A percentile compares a stretch with the other conserved stretches of the same genome.
phyloP scores from a whole-genome alignment of 2,329 filamentous ascomycete genomes.

The Kalaharituber pfeilii region DNA sequence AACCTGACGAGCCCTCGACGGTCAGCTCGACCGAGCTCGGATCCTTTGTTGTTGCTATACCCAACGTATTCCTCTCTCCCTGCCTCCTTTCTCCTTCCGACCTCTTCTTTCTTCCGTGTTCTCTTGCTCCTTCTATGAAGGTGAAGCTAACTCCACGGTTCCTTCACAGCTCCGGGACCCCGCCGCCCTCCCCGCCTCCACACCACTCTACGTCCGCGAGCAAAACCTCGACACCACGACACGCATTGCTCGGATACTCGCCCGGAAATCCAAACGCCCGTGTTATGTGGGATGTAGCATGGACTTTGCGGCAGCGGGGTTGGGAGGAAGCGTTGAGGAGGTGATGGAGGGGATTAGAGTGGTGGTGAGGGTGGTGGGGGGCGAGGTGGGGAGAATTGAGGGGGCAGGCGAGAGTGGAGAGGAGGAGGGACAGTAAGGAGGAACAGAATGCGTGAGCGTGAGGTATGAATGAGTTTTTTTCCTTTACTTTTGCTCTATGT shows the following conservation, averaged over 20 bases:
- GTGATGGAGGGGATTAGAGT: constrained; percentile 76
- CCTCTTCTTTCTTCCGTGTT: not conserved
- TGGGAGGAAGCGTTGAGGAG: constrained; percentile 73
- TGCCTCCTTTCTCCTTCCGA: constrained; percentile 16
- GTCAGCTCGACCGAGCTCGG: constrained; percentile 42
- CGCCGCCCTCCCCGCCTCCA: constrained; percentile 41
- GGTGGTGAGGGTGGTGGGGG: constrained; percentile 52
- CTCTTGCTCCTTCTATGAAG: no score
- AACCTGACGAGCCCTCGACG: constrained; percentile 7
- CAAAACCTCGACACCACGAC: constrained; percentile 72
- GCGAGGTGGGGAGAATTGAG: constrained; percentile 32
- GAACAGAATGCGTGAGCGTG: no score
- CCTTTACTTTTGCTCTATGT: no score
- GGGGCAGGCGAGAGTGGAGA: constrained; percentile 14
- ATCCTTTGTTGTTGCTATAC: constrained; percentile 85
- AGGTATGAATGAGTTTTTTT: no score
- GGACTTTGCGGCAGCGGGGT: constrained; percentile 52
- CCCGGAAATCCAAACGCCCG: constrained; percentile 51
- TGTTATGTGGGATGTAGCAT: constrained; percentile 87
- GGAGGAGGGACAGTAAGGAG: not conserved
- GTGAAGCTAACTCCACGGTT: no score
- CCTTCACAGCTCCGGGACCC: not conserved
- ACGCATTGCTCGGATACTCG: constrained; percentile 65
- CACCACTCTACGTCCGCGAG: constrained; percentile 59
- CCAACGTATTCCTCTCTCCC: constrained; percentile 45